Conservation (phyloP, 352 stramenopile species). For the Pythium phragmitis region DNA sequence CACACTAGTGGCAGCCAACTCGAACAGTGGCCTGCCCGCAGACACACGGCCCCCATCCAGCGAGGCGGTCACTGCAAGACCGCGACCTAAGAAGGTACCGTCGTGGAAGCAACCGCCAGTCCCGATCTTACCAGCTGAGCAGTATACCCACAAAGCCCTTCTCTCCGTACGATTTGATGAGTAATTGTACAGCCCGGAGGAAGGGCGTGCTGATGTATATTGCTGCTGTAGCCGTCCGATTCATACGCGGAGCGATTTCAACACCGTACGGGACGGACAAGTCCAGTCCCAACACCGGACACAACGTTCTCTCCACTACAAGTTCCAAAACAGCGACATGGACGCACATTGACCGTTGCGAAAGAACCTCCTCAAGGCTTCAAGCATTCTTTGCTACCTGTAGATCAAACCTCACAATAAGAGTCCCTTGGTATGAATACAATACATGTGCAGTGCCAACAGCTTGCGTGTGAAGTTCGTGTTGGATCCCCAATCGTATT, state of each 20-base stretch:
- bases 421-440: not conserved
- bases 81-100: slow-evolving; percentile 32
- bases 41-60: not conserved
- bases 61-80: not conserved
- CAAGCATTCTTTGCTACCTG: not conserved
- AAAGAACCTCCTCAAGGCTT: not conserved
- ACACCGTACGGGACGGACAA: slow-evolving; percentile 16
- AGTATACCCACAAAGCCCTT: slow-evolving; percentile 51
- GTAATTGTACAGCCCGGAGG: not conserved
- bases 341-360: not conserved
- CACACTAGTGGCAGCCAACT: not conserved
- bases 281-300: not conserved
- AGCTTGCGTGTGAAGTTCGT: not conserved
- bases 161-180: slow-evolving; percentile 33
- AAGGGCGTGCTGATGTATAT: not conserved
- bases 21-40: not conserved
- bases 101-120: slow-evolving; percentile 61
- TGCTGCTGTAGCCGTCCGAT: slow-evolving; percentile 11
- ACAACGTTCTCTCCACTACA: not conserved
- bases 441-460: not conserved
- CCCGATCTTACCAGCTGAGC: slow-evolving; percentile 48
- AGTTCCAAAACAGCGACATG: not conserved
- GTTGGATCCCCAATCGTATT: not conserved
- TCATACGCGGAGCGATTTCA: slow-evolving; percentile 42
- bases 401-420: not conserved